phyloP scores from a whole-genome alignment of 768 basidiomycete genomes.

The Leccinum sublutescens region DNA sequence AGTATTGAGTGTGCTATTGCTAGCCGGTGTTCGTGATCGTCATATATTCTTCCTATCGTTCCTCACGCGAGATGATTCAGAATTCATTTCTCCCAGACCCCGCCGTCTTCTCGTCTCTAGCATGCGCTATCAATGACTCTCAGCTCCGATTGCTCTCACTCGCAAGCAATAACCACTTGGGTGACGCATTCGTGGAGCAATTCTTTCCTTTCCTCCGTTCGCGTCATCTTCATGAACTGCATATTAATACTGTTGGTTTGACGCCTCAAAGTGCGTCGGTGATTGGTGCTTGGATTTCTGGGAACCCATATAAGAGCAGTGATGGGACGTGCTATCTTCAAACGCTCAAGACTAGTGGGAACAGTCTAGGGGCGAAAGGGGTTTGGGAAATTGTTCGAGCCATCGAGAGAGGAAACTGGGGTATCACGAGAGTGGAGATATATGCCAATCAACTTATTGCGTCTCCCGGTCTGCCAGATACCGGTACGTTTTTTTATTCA shows the following conservation, averaged over 20 bases:
- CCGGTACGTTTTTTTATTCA: slow-evolving; percentile 3
- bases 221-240: slow-evolving; percentile 48
- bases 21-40: slow-evolving; percentile 51
- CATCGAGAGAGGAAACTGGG: slow-evolving; percentile 49
- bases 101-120: slow-evolving; percentile 38
- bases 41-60: not conserved
- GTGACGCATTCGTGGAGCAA: slow-evolving; percentile 45
- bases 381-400: slow-evolving; percentile 48
- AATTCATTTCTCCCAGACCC: slow-evolving; percentile 42
- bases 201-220: slow-evolving; percentile 53
- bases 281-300: slow-evolving; percentile 51
- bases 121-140: slow-evolving; percentile 53
- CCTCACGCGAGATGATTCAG: slow-evolving; percentile 30
- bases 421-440: slow-evolving; percentile 48
- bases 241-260: slow-evolving; percentile 49
- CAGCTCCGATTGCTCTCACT: slow-evolving; percentile 49
- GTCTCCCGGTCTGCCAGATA: slow-evolving; percentile 5
- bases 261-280: slow-evolving; percentile 42
- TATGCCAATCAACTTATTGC: slow-evolving; percentile 41
- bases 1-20: slow-evolving; percentile 43
- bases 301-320: slow-evolving; percentile 18
- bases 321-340: slow-evolving; percentile 41
- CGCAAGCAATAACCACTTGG: slow-evolving; percentile 45
- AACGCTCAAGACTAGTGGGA: slow-evolving; percentile 56
- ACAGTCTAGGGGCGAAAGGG: slow-evolving; percentile 47